Conservation (phyloP, 1,284 basidiomycete genomes). For the Melampsora larici-populina region DNA sequence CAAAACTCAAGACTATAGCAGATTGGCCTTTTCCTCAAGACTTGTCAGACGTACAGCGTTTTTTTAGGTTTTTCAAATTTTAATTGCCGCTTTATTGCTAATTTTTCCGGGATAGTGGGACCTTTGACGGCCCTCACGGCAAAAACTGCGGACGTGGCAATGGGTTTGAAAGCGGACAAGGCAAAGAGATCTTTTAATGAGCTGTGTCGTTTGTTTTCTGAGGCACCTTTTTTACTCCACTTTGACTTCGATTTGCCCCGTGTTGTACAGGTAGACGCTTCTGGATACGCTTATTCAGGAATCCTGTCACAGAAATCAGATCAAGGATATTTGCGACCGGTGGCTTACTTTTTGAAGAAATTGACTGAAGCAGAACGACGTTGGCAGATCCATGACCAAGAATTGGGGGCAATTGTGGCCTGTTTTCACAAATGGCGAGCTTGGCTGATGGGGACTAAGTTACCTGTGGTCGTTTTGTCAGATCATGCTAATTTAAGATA, state of each 20-base stretch:
- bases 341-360: background rate
- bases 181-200: no score
- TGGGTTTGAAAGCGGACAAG: background rate
- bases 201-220: no score
- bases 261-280: no score
- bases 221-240: background rate
- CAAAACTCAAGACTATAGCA: constrained; percentile 1
- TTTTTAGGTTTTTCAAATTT: no score
- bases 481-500: no score
- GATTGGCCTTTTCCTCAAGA: background rate
- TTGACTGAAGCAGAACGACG: no score
- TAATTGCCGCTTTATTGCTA: background rate
- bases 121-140: constrained; percentile 10
- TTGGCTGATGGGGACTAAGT: no score
- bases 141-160: background rate
- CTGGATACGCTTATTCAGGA: constrained; percentile 29
- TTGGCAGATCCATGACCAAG: no score
- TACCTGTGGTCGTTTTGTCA: no score
- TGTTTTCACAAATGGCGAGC: no score
- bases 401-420: no score
- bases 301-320: constrained; percentile 44
- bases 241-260: no score
- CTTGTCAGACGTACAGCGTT: background rate
- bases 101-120: background rate
- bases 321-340: background rate